Evolutionary conservation across 306 rosid genomes (phyloP), one percentile per base, ranked within the genome.

Genomic region (Inga oerstediana): DNA sequence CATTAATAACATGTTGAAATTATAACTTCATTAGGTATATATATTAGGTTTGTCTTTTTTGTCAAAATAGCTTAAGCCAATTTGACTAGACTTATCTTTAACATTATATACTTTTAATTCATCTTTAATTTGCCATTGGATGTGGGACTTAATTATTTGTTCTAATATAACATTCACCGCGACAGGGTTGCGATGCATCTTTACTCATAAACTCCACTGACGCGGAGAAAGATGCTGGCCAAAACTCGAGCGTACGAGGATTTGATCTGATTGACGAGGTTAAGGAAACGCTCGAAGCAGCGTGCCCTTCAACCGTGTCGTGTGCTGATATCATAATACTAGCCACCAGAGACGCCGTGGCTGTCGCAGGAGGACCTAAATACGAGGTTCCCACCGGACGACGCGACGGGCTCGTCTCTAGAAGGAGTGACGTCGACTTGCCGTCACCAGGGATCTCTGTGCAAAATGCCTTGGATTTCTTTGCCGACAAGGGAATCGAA

Each of bases 181-280:
- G 70, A 12, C 52, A 91, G 92, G 94, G 90, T 6, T 90, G 91
- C 75, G 94, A 90, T 79, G 93, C 93, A 34, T 92, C 92, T 14
- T 83, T 91, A 32, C 89, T 92, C 0, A 87, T 91, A 58, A 86
- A 88, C 44, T 80, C 91, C 1, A 84, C 86, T 6, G 13, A 59
- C 0, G 74, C 90, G 0, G 90, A 87, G 82, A 92, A 88, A 75
- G 9, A 72, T 0, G 43, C 89, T 2, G 82, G 79, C 0, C 54
- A 89, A 54, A 90, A 91, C 74, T 0, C 0, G 0, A 64, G 79
- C 3, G 84, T 92, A 1, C 34, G 91, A 43, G 93, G 93, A 8
- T 88, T 0, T 1, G 89, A 92, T 48, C 24, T 89, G 0, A 89
- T 92, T 16, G 91, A 89, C 13, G 87, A 91, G 15, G 86, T 71